Evolutionary conservation across 2,329 filamentous ascomycete genomes (phyloP), one percentile per base, ranked within the genome.

Genomic region (Calonectria leucothoes): DNA sequence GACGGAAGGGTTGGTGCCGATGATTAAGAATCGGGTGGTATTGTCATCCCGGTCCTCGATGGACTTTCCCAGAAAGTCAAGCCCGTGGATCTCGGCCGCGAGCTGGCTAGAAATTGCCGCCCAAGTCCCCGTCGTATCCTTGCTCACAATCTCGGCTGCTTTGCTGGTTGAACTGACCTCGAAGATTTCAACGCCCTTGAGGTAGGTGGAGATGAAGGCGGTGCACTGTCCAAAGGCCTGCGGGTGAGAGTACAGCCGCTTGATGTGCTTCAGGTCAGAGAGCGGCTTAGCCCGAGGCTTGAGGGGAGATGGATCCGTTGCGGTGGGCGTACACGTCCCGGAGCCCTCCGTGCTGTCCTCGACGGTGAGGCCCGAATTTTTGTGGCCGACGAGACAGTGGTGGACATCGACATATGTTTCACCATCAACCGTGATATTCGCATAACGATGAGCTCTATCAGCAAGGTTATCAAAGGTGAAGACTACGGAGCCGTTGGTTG

Each of bases 171-270:
- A 97, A 74, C 92, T 94, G 52, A 95, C 93, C 82, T 98, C 96
- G 73, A 96, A 91, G 66, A 93, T 90, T 85, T 98, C 95, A n/a
- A 93, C 88, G 55, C 91, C 91, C 78, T 92, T 92, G 74, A 98
- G 90, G 79, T 94, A 88, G 33, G 88, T 87, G 11, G 89, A 87
- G 31, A 98, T 89, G 84, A 98, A 98, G 11, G 82, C 84, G 55
- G 92, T 92, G 84, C 96, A 98, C 86, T 99, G 97, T 31, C 95
- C 95, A 88, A 97, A 98, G 33, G 95, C 97, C 85, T 99, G 97
- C 12, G 96, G 96, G 84, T 99, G 97, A 29, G 95, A 97, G 86
- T 98, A 98, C 49, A 99, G 85, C 80, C 93, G 93, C 78, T 89
- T 90, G 80, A 98, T 89, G 78, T 93, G 88, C 69, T 86, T 84